Evolutionary conservation across 176 grass and related monocot genomes (phyloP).

Genomic region (Juncus effusus): DNA sequence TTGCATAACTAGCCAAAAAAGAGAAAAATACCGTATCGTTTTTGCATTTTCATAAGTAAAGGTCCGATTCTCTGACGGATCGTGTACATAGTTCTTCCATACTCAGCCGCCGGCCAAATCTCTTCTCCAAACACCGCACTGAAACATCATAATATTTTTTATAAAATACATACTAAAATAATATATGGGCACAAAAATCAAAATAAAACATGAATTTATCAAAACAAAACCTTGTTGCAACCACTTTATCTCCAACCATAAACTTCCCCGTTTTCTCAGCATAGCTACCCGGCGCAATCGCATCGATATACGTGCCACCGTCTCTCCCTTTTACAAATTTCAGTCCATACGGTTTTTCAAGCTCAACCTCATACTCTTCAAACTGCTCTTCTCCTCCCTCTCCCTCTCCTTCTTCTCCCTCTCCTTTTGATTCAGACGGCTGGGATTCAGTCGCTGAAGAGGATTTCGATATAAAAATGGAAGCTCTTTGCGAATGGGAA

Average conservation of each 20-base stretch:
- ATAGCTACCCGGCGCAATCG: conserved; percentile 55
- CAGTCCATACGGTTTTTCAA: conserved; percentile 88
- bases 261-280: conserved; percentile 71
- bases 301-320: conserved; percentile 85
- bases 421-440: conserved; percentile 38
- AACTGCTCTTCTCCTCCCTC: conserved; percentile 22
- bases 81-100: conserved; percentile 91
- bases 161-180: not conserved
- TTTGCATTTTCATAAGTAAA: conserved; percentile 83
- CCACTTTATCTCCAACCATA: conserved; percentile 83
- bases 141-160: conserved; percentile 4
- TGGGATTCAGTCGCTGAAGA: conserved; percentile 48
- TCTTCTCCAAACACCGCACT: conserved; percentile 86
- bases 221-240: conserved; percentile 63
- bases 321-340: conserved; percentile 79
- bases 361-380: conserved; percentile 76
- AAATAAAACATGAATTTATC: not conserved
- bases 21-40: conserved; percentile 47
- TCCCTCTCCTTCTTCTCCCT: conserved; percentile 4
- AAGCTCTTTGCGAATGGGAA: not conserved
- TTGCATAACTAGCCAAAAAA: not conserved
- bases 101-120: conserved; percentile 83
- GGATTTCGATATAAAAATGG: conserved; percentile 24
- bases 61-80: conserved; percentile 89
- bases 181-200: not conserved